phyloP scores from a whole-genome alignment of 352 stramenopile species.

The Blastocystis hominis region DNA sequence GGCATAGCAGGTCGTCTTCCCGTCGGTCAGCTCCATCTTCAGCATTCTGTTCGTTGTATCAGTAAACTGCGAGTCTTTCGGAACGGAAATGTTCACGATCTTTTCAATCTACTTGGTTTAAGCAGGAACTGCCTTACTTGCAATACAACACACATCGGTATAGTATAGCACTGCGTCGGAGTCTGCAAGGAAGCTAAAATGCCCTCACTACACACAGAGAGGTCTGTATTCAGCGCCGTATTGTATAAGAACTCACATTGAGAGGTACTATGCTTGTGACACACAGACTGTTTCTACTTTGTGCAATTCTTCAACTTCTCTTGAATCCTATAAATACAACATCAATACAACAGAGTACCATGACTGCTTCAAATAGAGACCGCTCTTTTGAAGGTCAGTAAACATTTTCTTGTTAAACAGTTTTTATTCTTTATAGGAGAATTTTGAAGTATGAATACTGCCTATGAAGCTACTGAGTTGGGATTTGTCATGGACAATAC shows the following conservation, averaged over 20 bases:
- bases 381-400: neutral
- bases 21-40: slow-evolving; percentile 41
- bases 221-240: neutral
- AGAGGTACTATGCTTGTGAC: neutral
- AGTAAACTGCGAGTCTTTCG: slow-evolving; percentile 30
- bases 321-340: neutral
- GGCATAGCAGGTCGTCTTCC: slow-evolving; percentile 5
- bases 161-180: neutral
- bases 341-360: neutral
- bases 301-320: neutral
- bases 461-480: neutral
- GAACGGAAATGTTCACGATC: slow-evolving; percentile 7
- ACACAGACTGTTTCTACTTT: neutral
- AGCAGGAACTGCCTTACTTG: neutral
- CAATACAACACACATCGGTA: neutral
- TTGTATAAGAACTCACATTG: neutral
- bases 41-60: slow-evolving; percentile 31
- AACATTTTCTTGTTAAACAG: neutral
- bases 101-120: neutral
- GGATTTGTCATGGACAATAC: neutral
- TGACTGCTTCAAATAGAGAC: neutral
- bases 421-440: neutral
- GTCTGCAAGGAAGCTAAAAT: neutral
- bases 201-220: neutral
- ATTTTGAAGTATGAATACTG: neutral